Evolutionary conservation across 148 eudicot species (phyloP), one percentile per base, ranked within the genome.

Genomic region (Vaccinium vitisidaea): DNA sequence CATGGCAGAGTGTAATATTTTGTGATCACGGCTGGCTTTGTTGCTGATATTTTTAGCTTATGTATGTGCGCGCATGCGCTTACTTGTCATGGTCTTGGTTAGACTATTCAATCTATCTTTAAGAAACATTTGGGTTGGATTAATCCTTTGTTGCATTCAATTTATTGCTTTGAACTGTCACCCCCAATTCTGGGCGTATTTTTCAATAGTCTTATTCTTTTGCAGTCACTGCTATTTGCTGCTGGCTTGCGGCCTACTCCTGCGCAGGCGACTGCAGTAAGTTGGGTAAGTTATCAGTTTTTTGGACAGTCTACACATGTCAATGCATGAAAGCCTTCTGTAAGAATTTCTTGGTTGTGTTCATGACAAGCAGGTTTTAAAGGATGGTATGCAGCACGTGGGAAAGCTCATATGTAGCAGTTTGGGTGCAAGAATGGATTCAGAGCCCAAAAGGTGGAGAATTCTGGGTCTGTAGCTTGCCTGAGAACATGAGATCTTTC

Each of bases 171-270:
- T 46, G 69, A 49, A 52, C 78, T 58, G 69, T 36, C 56, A 52
- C 7, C 55, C 67, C 77, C 84, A 67, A 84, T n/a, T 81, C 75
- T 55, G 54, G 55, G 76, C 27, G 85, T 84, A 73, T 86, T 81
- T 85, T 84, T 82, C 76, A 82, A 86, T 86, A 82, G 80, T 71
- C 88, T 91, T 91, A 89, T 84, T 92, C 89, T 87, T 90, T 90
- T 93, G 92, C 99, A 96, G 99, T 97, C 99, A 78, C 93, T 97
- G 88, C 92, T 97, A 84, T 97, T 93, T 94, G 99, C 99, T 92
- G 99, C 99, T 89, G 99, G 99, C 80, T 91, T 97, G 90, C 94
- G 98, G 85, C 99, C 99, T 84, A 97, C 99, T 50, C 99, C 99
- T 77, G 99, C 99, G 43, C 99, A 97, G 88, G 98, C 99, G 54